A percentile compares a stretch with the other conserved stretches of the same genome.
phyloP scores from a whole-genome alignment of 2,329 filamentous ascomycete genomes.

The Aspergillus viridinutans region DNA sequence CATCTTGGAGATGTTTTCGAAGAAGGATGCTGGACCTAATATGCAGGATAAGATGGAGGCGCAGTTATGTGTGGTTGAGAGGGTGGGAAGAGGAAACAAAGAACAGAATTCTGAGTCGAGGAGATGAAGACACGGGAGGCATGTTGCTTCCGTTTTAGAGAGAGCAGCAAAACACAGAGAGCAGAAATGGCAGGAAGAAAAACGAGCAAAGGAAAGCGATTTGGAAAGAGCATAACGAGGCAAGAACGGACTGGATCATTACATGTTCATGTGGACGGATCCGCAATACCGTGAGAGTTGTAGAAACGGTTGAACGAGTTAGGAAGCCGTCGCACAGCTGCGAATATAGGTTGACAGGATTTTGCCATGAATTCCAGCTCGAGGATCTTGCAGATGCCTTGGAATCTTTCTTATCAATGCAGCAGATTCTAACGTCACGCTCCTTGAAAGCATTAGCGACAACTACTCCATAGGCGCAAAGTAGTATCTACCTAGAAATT shows the following conservation, averaged over 20 bases:
- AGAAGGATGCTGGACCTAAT: conserved; percentile 12
- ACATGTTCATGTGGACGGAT: not conserved
- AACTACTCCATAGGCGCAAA: not conserved
- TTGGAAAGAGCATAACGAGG: not conserved
- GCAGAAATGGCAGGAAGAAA: not conserved
- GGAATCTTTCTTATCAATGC: not conserved
- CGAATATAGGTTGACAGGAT: not conserved
- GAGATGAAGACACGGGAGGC: not conserved
- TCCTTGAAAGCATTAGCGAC: not conserved
- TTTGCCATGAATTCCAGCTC: not conserved
- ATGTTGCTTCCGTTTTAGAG: not conserved
- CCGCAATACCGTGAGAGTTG: not conserved
- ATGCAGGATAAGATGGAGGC: conserved; percentile 19
- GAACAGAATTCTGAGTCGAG: not conserved
- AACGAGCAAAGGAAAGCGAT: not conserved
- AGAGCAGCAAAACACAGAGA: not conserved
- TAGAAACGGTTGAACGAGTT: not conserved
- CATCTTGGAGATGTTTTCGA: conserved; percentile 17
- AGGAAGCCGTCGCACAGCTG: not conserved
- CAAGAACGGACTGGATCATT: not conserved
- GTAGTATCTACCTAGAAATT: not conserved
- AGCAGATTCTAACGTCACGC: not conserved
- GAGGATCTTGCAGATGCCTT: not conserved
- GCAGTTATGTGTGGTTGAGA: conserved; percentile 5
- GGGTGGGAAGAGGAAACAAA: conserved; percentile 4